Evolutionary conservation across 2,329 filamentous ascomycete genomes (phyloP).

Genomic region (Microdochium bolleyi): DNA sequence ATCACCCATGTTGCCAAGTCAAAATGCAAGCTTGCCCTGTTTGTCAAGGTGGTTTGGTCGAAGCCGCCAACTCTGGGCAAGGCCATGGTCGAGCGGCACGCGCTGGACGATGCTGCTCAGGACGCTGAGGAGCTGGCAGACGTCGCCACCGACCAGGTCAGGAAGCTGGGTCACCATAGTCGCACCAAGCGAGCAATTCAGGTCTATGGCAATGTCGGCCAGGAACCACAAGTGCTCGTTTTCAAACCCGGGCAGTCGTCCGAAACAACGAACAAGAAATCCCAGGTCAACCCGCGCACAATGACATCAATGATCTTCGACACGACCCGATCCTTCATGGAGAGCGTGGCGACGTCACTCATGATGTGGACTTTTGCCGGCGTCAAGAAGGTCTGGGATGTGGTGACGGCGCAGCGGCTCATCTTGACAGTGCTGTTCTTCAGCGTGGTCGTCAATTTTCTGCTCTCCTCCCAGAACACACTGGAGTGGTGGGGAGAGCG

Average conservation of each 20-base stretch:
- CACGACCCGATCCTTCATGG: slow-evolving; percentile 61
- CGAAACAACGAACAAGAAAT: slow-evolving; percentile 42
- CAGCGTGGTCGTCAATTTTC: slow-evolving; percentile 65
- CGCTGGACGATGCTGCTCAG: slow-evolving; percentile 64
- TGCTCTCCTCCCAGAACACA: slow-evolving; percentile 66
- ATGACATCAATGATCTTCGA: slow-evolving; percentile 66
- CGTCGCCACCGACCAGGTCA: slow-evolving; percentile 69
- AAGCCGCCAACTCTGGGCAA: slow-evolving; percentile 55
- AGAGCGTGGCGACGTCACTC: slow-evolving; percentile 67
- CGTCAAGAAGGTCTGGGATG: slow-evolving; percentile 56
- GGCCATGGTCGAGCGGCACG: slow-evolving; percentile 58
- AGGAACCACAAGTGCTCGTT: slow-evolving; percentile 55
- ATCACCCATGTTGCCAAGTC: slow-evolving; percentile 91
- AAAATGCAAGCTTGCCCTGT: slow-evolving; percentile 84
- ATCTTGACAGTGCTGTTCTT: slow-evolving; percentile 61
- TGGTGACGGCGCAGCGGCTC: slow-evolving; percentile 65
- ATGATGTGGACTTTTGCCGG: slow-evolving; percentile 69
- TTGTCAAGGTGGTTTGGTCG: slow-evolving; percentile 81
- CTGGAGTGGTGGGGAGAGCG: slow-evolving; percentile 82
- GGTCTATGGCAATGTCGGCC: slow-evolving; percentile 70
- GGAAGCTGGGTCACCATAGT: slow-evolving; percentile 63
- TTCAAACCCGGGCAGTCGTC: slow-evolving; percentile 42
- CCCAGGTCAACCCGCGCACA: slow-evolving; percentile 52
- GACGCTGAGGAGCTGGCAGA: slow-evolving; percentile 71
- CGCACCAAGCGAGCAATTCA: slow-evolving; percentile 71